Conservation (phyloP, 1,284 basidiomycete genomes). For the Porodaedalea pini region DNA sequence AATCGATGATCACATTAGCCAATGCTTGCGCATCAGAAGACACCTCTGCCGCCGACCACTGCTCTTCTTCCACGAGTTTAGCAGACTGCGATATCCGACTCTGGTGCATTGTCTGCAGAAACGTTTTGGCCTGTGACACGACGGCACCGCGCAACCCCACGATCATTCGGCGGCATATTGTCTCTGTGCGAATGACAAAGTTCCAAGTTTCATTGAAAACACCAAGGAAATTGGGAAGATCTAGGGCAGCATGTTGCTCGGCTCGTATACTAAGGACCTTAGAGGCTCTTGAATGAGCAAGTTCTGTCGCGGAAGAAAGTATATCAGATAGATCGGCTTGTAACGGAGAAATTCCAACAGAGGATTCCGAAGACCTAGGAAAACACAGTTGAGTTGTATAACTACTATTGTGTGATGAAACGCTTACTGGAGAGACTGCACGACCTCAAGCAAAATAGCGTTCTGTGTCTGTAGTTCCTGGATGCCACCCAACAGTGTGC, state of each 20-base stretch:
- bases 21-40: slow-evolving; percentile 60
- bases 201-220: slow-evolving; percentile 86
- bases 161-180: slow-evolving; percentile 85
- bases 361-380: slow-evolving; percentile 35
- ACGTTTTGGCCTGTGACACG: slow-evolving; percentile 84
- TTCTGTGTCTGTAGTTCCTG: slow-evolving; percentile 69
- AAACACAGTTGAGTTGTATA: slow-evolving; percentile 11
- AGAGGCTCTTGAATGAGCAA: slow-evolving; percentile 78
- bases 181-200: slow-evolving; percentile 87
- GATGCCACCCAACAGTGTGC: slow-evolving; percentile 65
- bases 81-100: slow-evolving; percentile 79
- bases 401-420: slow-evolving; percentile 5
- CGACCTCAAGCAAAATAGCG: slow-evolving; percentile 55
- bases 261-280: slow-evolving; percentile 74
- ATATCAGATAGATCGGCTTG: slow-evolving; percentile 68
- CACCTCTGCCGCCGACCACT: slow-evolving; percentile 83
- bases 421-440: slow-evolving; percentile 48
- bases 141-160: slow-evolving; percentile 84
- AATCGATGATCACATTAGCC: slow-evolving; percentile 74
- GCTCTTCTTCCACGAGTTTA: slow-evolving; percentile 88
- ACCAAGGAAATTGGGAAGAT: slow-evolving; percentile 71
- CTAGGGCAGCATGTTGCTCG: slow-evolving; percentile 74
- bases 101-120: slow-evolving; percentile 85
- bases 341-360: slow-evolving; percentile 41
- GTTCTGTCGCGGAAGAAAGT: slow-evolving; percentile 76